Base-by-base conservation (phyloP, 768 basidiomycete species). In the Termitomyces sp. region DNA sequence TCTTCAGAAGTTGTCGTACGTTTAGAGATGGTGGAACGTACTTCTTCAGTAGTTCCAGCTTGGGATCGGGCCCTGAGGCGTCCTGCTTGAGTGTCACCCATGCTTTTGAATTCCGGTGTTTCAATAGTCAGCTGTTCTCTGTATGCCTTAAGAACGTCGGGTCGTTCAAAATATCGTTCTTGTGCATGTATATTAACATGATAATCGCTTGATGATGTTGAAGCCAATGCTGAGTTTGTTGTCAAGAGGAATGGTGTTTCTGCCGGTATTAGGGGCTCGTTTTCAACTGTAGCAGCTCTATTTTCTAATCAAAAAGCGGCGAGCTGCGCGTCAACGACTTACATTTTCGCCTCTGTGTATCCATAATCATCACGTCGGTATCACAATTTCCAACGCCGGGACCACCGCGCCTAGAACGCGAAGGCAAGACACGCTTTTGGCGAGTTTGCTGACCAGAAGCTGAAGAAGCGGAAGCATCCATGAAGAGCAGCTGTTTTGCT, bases 281-380 rank as follows among this genome's bases (percentile, higher is more conserved):
- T 86, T 68, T 90, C 91, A 57, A 79, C 89, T 93, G 66, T 50
- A 60, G 53, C 39, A 55, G 59, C 67, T 54, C 61, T 66, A 18
- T 48, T 20, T 48, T 20, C 49, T 18, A 54, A 49, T 22, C 13
- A 20, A 51, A 37, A 24, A 51, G 39, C 24, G 50, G 54, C 53
- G 46, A 54, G 4, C 20, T 50, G 45, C 58, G 62, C 58, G 58
- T 54, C 31, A 39, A 44, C 16, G 48, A 81, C 86, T 68, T 70
- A 93, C 93, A 75, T 78, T 85, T 87, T 72, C 84, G 83, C 73
- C 85, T 84, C 66, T 88, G 81, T 62, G 87, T 88, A 65, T 94
- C 92, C 62, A 93, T 72, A 70, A 95, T 90, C 84, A 92, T 86
- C 56, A 85, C 65, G 76, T 95, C 93, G 18, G 87, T 79, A 69